A percentile compares a stretch with the other conserved stretches of the same genome.
Evolutionary conservation across 2,329 filamentous ascomycete species (phyloP).

Genomic region (Furcasterigmium sp.): DNA sequence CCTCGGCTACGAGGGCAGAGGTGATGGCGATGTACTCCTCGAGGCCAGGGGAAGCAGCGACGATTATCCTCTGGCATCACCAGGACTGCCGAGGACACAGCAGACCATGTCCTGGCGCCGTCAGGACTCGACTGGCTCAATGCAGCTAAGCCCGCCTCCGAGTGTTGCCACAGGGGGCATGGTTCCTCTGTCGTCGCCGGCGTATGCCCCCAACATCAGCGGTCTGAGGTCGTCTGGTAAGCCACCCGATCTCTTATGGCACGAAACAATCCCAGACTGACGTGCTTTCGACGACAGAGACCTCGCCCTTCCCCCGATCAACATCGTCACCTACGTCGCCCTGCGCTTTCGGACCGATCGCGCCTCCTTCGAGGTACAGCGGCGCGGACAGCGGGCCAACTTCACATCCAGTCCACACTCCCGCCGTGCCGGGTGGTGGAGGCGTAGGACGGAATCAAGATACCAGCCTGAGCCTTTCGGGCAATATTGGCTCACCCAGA

Average conservation of each 20-base stretch:
- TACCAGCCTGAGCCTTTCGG: not conserved
- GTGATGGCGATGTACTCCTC: not conserved
- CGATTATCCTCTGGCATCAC: not conserved
- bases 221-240: not conserved
- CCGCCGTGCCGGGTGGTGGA: not conserved
- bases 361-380: constrained; percentile 16
- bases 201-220: not conserved
- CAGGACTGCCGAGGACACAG: not conserved
- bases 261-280: not conserved
- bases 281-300: constrained; percentile 3
- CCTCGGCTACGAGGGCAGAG: not conserved
- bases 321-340: constrained; percentile 8
- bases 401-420: not conserved
- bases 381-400: not conserved
- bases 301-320: constrained; percentile 2
- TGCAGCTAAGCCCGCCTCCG: not conserved
- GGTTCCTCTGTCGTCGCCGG: not conserved
- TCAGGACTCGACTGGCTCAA: not conserved
- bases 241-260: not conserved
- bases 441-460: not conserved
- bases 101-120: not conserved
- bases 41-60: not conserved
- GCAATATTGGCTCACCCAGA: not conserved
- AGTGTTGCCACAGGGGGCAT: not conserved
- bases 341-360: constrained; percentile 22